Percentiles rank a stretch among this genome's conserved stretches.
Evolutionary conservation across 139 green algal genomes (phyloP).

Genomic region (Mesotaenium endlicherianum): DNA sequence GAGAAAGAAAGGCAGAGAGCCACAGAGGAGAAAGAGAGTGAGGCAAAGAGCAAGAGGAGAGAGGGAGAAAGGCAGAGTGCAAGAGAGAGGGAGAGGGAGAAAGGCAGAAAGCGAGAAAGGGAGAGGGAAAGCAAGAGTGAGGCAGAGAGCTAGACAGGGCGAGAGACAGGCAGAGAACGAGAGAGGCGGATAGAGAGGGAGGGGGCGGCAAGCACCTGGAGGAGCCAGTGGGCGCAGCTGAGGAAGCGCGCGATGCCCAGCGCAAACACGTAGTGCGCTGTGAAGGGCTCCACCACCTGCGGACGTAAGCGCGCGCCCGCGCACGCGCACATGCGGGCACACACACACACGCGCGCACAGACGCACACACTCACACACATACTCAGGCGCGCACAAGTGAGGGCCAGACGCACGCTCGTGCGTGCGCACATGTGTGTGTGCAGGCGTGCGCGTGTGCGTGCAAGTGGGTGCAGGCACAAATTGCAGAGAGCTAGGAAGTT

Average conservation of each 20-base stretch:
- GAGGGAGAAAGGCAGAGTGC: too few species aligned
- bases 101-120: too few species aligned
- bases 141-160: not conserved
- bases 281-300: constrained; percentile 94
- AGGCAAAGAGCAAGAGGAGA: not conserved
- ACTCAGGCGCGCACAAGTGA: too few species aligned
- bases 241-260: constrained; percentile 95
- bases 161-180: not conserved
- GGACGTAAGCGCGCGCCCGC: not conserved
- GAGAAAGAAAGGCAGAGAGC: not conserved
- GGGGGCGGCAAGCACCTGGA: constrained; percentile 57
- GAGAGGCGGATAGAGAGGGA: not conserved
- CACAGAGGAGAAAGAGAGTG: not conserved
- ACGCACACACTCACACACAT: constrained; percentile 24
- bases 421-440: too few species aligned
- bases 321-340: too few species aligned
- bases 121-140: too few species aligned
- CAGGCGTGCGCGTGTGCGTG: too few species aligned
- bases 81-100: too few species aligned
- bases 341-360: too few species aligned
- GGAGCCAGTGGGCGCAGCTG: constrained; percentile 94
- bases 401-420: too few species aligned
- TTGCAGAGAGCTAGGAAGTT: too few species aligned
- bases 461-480: too few species aligned
- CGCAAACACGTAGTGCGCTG: constrained; percentile 96